phyloP scores from a whole-genome alignment of 2,329 filamentous ascomycete species.

The Scedosporium apiospermum region DNA sequence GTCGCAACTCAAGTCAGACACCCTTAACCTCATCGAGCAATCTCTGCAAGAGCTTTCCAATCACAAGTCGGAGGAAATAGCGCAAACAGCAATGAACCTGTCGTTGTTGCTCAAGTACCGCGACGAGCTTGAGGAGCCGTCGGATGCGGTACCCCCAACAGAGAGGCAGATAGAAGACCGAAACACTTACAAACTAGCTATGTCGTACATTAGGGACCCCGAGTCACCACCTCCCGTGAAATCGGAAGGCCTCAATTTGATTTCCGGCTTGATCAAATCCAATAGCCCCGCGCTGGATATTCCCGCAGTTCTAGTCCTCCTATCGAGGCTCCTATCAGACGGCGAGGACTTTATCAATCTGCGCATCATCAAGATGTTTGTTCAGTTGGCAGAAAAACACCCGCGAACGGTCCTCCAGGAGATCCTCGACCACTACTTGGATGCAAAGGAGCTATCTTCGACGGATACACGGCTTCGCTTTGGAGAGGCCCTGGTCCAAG shows the following conservation, averaged over 20 bases:
- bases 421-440: conserved; percentile 58
- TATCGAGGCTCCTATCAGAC: conserved; percentile 55
- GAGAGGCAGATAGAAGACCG: conserved; percentile 47
- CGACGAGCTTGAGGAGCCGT: conserved; percentile 39
- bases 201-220: conserved; percentile 51
- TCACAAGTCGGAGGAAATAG: background rate
- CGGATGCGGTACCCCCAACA: conserved; percentile 27
- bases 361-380: conserved; percentile 56
- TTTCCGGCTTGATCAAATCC: conserved; percentile 46
- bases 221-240: conserved; percentile 59
- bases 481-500: conserved; percentile 57
- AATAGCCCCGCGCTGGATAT: conserved; percentile 54
- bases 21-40: conserved; percentile 35
- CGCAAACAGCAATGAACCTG: conserved; percentile 44
- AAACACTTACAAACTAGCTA: conserved; percentile 51
- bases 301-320: conserved; percentile 51
- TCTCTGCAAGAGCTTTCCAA: conserved; percentile 35
- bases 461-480: conserved; percentile 59
- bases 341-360: conserved; percentile 64
- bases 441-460: conserved; percentile 44
- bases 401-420: conserved; percentile 53
- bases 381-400: conserved; percentile 50
- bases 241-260: conserved; percentile 52
- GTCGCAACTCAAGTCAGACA: conserved; percentile 29
- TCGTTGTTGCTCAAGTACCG: conserved; percentile 45